A percentile compares a stretch with the other conserved stretches of the same genome.
phyloP scores from a whole-genome alignment of 2,329 filamentous ascomycete species.

The Boeremia lycopersici region DNA sequence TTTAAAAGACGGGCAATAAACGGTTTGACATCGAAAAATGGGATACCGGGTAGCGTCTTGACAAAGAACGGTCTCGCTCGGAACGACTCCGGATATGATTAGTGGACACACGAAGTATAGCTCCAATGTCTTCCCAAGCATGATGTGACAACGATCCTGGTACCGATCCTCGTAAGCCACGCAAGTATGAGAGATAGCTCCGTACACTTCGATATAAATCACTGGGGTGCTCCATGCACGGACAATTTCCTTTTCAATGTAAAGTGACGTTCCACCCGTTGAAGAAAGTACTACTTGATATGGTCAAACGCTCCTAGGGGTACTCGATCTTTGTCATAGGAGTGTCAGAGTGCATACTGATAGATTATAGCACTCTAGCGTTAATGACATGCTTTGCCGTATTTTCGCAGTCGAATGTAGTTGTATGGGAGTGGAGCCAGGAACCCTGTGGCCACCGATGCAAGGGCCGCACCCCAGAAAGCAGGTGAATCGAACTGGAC shows the following conservation, averaged over 20 bases:
- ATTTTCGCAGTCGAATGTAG: conserved; percentile 56
- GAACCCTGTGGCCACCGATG: conserved; percentile 55
- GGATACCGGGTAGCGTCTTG: background rate
- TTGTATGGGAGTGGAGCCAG: conserved; percentile 61
- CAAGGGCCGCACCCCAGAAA: conserved; percentile 60
- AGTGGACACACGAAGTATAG: background rate
- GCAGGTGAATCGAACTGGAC: conserved; percentile 54
- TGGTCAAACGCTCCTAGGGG: too few relatives aligned
- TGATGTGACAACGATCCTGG: too few relatives aligned
- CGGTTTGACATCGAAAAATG: background rate
- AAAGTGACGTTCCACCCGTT: too few relatives aligned
- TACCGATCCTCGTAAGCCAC: too few relatives aligned
- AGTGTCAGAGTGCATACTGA: background rate
- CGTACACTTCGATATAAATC: too few relatives aligned
- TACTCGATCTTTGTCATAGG: too few relatives aligned
- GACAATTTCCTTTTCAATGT: too few relatives aligned
- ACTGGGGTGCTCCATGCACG: too few relatives aligned
- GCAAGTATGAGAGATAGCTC: too few relatives aligned
- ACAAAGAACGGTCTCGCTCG: background rate
- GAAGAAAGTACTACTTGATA: too few relatives aligned
- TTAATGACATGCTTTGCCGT: conserved; percentile 57
- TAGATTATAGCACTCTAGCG: background rate
- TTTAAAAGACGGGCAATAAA: too few relatives aligned
- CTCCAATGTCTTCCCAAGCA: too few relatives aligned
- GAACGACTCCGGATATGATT: background rate